Conservation (phyloP, 257 asterid species). For the Salvia hispanica region DNA sequence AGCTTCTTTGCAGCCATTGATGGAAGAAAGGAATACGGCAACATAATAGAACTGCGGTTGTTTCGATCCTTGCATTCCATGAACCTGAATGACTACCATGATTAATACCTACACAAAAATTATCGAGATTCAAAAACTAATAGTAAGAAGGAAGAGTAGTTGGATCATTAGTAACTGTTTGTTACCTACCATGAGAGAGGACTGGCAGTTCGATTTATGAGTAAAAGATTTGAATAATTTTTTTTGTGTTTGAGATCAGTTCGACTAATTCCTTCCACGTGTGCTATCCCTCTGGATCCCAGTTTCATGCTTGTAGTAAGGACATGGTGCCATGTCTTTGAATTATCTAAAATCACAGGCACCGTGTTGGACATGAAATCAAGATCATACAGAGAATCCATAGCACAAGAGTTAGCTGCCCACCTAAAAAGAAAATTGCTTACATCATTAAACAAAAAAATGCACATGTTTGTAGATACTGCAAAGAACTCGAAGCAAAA, state of each 20-base stretch:
- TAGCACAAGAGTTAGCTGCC: conserved; percentile 71
- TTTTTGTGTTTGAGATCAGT: conserved; percentile 58
- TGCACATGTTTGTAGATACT: conserved; percentile 1
- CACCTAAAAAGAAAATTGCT: conserved; percentile 53
- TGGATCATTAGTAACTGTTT: conserved; percentile 14
- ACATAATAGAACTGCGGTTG: conserved; percentile 63
- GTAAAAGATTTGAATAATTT: conserved; percentile 67
- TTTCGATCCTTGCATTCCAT: conserved; percentile 94
- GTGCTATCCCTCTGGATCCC: conserved; percentile 83
- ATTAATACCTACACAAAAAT: conserved; percentile 71
- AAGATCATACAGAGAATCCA: conserved; percentile 85
- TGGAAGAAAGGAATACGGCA: conserved; percentile 91
- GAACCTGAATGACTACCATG: conserved; percentile 87
- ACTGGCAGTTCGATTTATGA: conserved; percentile 90
- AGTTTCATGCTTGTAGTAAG: conserved; percentile 87
- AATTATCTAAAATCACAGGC: conserved; percentile 87
- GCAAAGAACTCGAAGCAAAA: conserved; percentile 8
- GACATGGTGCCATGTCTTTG: conserved; percentile 81
- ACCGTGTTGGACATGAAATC: conserved; percentile 70
- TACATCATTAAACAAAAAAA: not conserved
- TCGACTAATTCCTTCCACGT: conserved; percentile 77
- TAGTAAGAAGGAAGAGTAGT: conserved; percentile 16
- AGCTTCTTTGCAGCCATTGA: conserved; percentile 83
- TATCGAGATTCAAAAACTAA: conserved; percentile 51
- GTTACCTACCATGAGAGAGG: conserved; percentile 79